These are phyloP conservation scores for Penicillium sp. DNA, from an alignment of 2,329 filamentous ascomycete genomes.

Conservation along the genomic window DNA sequence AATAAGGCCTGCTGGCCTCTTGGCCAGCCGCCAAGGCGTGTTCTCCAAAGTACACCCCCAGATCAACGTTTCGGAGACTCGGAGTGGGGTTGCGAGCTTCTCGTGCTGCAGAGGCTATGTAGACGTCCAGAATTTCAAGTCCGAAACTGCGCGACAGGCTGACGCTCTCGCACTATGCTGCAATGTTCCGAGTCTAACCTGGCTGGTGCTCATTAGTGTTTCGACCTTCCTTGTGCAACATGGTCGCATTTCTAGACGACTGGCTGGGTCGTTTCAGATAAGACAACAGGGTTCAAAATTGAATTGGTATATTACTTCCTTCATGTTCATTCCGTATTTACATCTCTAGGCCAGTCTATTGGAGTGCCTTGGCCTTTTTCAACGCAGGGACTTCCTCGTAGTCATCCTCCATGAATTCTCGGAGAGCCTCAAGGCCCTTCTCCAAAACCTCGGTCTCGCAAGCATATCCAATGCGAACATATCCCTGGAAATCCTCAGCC, in stretches of 20 bases:
- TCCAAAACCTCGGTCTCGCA: slow-evolving; percentile 69
- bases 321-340: background rate
- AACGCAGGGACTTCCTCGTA: slow-evolving; percentile 52
- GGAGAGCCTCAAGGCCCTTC: slow-evolving; percentile 61
- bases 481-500: slow-evolving; percentile 68
- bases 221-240: too few relatives aligned
- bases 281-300: background rate
- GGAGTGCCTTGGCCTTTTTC: slow-evolving; percentile 21
- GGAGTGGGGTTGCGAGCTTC: background rate
- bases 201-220: too few relatives aligned
- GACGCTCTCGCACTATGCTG: too few relatives aligned
- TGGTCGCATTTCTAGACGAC: background rate
- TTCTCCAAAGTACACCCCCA: background rate
- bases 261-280: background rate
- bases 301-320: background rate
- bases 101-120: background rate
- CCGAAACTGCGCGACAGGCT: too few relatives aligned
- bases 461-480: slow-evolving; percentile 75
- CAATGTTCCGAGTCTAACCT: too few relatives aligned
- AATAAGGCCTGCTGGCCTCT: background rate
- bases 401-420: slow-evolving; percentile 58
- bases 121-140: background rate
- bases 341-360: slow-evolving; percentile 2
- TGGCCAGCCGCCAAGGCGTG: background rate
- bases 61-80: background rate